phyloP scores from a whole-genome alignment of 768 basidiomycete genomes.

The Ramaria rubella region DNA sequence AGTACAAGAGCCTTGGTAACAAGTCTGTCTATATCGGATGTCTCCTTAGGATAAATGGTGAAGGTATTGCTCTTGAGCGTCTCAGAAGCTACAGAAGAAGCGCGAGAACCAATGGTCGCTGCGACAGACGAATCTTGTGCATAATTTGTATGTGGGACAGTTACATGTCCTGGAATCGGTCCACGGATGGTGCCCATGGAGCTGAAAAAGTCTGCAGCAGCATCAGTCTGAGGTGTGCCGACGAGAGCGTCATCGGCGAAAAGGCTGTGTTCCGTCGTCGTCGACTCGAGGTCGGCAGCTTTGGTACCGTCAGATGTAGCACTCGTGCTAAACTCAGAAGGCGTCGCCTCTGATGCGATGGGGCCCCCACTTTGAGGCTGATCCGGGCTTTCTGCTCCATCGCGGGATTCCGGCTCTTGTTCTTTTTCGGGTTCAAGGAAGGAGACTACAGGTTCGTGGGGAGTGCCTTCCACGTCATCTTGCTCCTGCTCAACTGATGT shows the following conservation, averaged over 20 bases:
- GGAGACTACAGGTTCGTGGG: constrained; percentile 73
- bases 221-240: constrained; percentile 59
- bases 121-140: constrained; percentile 86
- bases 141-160: constrained; percentile 75
- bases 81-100: constrained; percentile 70
- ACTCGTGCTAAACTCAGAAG: constrained; percentile 67
- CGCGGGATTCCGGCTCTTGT: constrained; percentile 23
- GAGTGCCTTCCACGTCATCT: constrained; percentile 31
- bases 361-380: constrained; percentile 30
- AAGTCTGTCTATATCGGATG: constrained; percentile 80
- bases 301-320: constrained; percentile 55
- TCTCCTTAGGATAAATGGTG: constrained; percentile 82
- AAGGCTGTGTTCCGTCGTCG: constrained; percentile 74
- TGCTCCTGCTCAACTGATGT: constrained; percentile 35
- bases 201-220: constrained; percentile 84
- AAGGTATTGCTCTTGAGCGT: constrained; percentile 74
- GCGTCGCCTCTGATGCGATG: constrained; percentile 49
- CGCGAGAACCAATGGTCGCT: constrained; percentile 88
- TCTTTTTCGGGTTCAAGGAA: constrained; percentile 70
- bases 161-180: constrained; percentile 37
- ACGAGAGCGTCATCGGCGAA: constrained; percentile 72
- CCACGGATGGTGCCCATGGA: constrained; percentile 49
- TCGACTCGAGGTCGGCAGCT: constrained; percentile 61
- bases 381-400: constrained; percentile 36
- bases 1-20: constrained; percentile 91